Conservation (phyloP, 768 basidiomycete species). For the Hemileccinum rubropunctum region DNA sequence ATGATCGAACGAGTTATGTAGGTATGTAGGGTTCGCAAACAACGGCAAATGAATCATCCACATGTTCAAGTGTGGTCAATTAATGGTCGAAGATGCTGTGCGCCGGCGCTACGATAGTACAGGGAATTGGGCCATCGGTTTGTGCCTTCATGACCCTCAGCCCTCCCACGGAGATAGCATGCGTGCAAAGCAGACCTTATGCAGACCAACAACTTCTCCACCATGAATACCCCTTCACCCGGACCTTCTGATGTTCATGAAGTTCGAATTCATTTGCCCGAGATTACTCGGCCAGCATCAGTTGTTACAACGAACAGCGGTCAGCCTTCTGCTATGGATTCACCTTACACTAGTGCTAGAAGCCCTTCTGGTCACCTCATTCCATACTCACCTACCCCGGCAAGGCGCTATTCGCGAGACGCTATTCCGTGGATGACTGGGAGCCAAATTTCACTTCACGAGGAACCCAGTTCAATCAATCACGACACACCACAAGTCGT, state of each 20-base stretch:
- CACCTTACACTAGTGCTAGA: neutral
- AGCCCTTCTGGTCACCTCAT: slow-evolving; percentile 19
- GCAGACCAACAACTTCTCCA: neutral
- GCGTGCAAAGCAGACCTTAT: neutral
- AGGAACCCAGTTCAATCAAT: slow-evolving; percentile 12
- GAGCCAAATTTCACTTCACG: slow-evolving; percentile 15
- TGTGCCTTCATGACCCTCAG: neutral
- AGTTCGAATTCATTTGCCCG: neutral
- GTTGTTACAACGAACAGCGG: neutral
- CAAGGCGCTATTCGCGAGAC: slow-evolving; percentile 12
- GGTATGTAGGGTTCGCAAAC: no score
- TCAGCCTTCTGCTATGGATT: slow-evolving; percentile 10
- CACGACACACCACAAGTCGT: neutral
- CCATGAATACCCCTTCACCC: slow-evolving; percentile 15
- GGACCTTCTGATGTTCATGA: slow-evolving; percentile 1
- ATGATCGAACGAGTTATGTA: no score
- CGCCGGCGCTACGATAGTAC: no score
- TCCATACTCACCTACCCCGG: slow-evolving; percentile 12
- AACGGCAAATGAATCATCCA: no score
- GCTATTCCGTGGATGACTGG: slow-evolving; percentile 3
- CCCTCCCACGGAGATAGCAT: neutral
- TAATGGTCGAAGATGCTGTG: no score
- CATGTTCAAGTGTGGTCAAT: no score
- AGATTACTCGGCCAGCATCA: neutral
- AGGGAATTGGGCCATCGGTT: no score